Base-by-base conservation (phyloP, 441 rosid species). In the Corymbia calophylla region DNA sequence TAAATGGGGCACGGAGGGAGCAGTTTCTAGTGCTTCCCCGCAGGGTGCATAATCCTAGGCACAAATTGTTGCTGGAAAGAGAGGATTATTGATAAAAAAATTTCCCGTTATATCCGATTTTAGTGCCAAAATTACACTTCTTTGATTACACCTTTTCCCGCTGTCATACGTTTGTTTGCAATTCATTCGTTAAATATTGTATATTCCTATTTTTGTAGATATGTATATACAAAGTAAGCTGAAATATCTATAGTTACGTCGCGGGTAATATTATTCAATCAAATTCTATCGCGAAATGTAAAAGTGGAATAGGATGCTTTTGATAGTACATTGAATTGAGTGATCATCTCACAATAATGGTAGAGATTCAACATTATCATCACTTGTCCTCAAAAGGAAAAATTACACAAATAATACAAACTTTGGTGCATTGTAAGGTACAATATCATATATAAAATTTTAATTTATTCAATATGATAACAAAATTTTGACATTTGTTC, bases 131-230 rank as follows among this genome's bases (percentile, higher is more conserved):
- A 15, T 64, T 7, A 7, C 19, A n/a, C 70, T 64, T 32, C 16
- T 39, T 23, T 73, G 17, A 39, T 6, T 1, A 5, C 3, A 21
- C 84, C 23, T 5, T 73, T 18, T 73, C 82, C 1, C 49, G 23
- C 19, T 27, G 3, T 68, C 9, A 70, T 35, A 5, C 8, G 48
- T 21, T 70, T 8, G 44, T 70, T 15, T 35, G 27, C 13, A 70
- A 70, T 19, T 32, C 25, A 39, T 77, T 12, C 2, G 39, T 66
- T 16, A 39, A 73, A 39, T 11, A 73, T 27, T 1, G 16, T 3
- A 49, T 39, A 0, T 73, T 39, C 29, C 15, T 9, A 12, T 51
- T 0, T 0, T 64, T 15, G 70, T 64, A 64, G 23, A 47, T 44
- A 77, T 17, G 16, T 44, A 23, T 23, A 31, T 44, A 77, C 51